phyloP scores from a whole-genome alignment of 495 filamentous ascomycete species.

The Annulohypoxylon nitens region DNA sequence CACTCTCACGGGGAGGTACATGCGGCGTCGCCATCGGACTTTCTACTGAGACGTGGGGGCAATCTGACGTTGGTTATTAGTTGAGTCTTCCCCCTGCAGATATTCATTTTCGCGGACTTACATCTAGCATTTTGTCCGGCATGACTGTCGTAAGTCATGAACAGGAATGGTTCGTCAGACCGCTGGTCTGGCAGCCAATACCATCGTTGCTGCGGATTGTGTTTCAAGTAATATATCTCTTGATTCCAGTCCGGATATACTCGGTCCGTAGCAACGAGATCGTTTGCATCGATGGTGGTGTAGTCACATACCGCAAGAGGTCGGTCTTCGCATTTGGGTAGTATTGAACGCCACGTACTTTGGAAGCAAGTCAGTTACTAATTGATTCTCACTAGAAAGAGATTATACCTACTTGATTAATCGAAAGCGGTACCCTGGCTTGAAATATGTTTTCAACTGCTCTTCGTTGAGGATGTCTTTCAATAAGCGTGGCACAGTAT shows the following conservation, averaged over 20 bases:
- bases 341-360: slow-evolving; percentile 29
- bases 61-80: slow-evolving; percentile 12
- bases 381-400: background rate
- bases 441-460: slow-evolving; percentile 17
- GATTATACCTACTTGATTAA: slow-evolving; percentile 17
- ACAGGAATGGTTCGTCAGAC: slow-evolving; percentile 17
- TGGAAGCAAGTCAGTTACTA: background rate
- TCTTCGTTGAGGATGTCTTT: slow-evolving; percentile 26
- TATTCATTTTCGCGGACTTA: background rate
- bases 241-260: slow-evolving; percentile 27
- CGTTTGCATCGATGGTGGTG: slow-evolving; percentile 18
- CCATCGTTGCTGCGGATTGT: slow-evolving; percentile 17
- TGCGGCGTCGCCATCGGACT: slow-evolving; percentile 5
- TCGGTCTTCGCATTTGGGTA: slow-evolving; percentile 26
- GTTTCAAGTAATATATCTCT: slow-evolving; percentile 28
- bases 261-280: slow-evolving; percentile 27
- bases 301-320: slow-evolving; percentile 30
- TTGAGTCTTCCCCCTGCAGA: background rate
- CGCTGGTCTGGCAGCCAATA: slow-evolving; percentile 31
- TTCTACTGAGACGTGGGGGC: slow-evolving; percentile 26
- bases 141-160: slow-evolving; percentile 27
- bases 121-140: slow-evolving; percentile 27
- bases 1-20: slow-evolving; percentile 17
- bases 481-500: slow-evolving; percentile 26
- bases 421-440: slow-evolving; percentile 30